Evolutionary conservation across 2,329 filamentous ascomycete species (phyloP).

Genomic region (Sclerotinia nivalis): DNA sequence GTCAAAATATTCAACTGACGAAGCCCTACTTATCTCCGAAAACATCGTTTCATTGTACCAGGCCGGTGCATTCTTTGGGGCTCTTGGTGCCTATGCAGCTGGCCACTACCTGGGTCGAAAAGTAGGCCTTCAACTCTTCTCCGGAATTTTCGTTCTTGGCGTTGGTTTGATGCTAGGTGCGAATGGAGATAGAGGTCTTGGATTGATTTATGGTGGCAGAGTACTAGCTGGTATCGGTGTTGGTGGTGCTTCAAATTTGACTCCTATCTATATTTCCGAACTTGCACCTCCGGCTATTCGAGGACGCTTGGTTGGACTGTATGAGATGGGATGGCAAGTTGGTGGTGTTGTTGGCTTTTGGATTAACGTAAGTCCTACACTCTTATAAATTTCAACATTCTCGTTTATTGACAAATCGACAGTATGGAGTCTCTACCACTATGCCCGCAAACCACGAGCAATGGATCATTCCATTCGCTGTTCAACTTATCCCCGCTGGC

Average conservation of each 20-base stretch:
- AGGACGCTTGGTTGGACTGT: slow-evolving; percentile 61
- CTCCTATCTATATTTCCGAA: slow-evolving; percentile 63
- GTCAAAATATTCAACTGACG: slow-evolving; percentile 30
- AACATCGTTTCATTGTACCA: slow-evolving; percentile 39
- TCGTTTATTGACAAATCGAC: slow-evolving; percentile 42
- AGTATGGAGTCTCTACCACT: slow-evolving; percentile 55
- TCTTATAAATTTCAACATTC: slow-evolving; percentile 28
- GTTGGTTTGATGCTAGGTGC: slow-evolving; percentile 65
- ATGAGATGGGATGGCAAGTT: slow-evolving; percentile 65
- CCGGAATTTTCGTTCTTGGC: slow-evolving; percentile 66
- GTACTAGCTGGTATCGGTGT: slow-evolving; percentile 35
- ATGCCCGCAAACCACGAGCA: slow-evolving; percentile 33
- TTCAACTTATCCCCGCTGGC: slow-evolving; percentile 42
- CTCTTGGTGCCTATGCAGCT: slow-evolving; percentile 19
- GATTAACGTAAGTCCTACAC: slow-evolving; percentile 51
- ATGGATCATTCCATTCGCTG: slow-evolving; percentile 44
- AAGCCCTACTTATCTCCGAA: slow-evolving; percentile 25
- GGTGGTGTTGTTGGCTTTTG: slow-evolving; percentile 65
- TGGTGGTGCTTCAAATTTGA: slow-evolving; percentile 55
- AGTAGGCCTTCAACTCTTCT: slow-evolving; percentile 59
- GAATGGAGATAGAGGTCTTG: slow-evolving; percentile 43
- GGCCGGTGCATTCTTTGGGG: slow-evolving; percentile 35
- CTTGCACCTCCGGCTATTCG: slow-evolving; percentile 49
- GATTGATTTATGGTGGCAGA: slow-evolving; percentile 33
- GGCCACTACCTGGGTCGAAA: slow-evolving; percentile 19